Evolutionary conservation across 352 stramenopile species (phyloP).

Genomic region (Phytopythium sindhum): DNA sequence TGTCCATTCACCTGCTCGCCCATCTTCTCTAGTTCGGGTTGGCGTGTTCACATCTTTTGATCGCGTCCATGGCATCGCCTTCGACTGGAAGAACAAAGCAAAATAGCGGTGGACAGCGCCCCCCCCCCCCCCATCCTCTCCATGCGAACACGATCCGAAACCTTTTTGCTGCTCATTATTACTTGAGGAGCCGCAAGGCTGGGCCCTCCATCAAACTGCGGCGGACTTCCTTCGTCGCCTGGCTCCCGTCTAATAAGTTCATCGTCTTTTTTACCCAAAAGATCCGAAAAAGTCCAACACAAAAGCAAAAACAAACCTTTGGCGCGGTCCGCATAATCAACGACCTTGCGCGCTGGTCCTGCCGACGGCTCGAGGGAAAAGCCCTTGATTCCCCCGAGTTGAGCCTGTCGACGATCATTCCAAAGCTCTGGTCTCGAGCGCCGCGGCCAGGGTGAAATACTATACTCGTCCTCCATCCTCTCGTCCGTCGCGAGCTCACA

Average conservation of each 20-base stretch:
- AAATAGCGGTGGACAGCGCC: too few relatives aligned
- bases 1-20: not conserved
- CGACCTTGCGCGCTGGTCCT: not conserved
- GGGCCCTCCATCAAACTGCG: not conserved
- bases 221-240: constrained; percentile 1
- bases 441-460: constrained; percentile 3
- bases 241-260: constrained; percentile 4
- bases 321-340: not conserved
- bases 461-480: constrained; percentile 6
- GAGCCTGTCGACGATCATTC: not conserved
- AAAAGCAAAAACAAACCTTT: not conserved
- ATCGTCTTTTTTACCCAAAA: constrained; percentile 2
- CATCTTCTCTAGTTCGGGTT: not conserved
- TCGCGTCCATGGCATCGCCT: too few relatives aligned
- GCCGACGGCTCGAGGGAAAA: not conserved
- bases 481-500: constrained; percentile 23
- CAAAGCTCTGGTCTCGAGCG: not conserved
- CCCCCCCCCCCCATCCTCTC: too few relatives aligned
- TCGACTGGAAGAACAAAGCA: too few relatives aligned
- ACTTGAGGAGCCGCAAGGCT: not conserved
- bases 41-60: not conserved
- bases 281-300: constrained; percentile 3
- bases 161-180: not conserved
- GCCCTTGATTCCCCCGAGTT: not conserved
- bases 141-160: not conserved